These are phyloP conservation scores for Metschnikowia chrysomelidarum DNA, from an alignment of 805 yeast genomes.

Conservation along the genomic window DNA sequence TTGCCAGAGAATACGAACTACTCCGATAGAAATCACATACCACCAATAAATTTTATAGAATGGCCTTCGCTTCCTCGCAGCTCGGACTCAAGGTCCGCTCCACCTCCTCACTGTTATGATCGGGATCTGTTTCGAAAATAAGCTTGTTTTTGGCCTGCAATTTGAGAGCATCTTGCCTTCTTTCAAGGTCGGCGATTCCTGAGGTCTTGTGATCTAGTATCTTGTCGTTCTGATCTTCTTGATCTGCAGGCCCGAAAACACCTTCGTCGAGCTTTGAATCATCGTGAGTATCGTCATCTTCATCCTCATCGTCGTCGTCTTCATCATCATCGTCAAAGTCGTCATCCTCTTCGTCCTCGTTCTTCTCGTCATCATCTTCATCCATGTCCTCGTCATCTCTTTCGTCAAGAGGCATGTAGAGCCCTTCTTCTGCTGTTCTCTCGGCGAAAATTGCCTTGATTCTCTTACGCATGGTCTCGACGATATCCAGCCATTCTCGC, in stretches of 20 bases:
- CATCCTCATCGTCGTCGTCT: conserved; percentile 38
- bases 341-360: conserved; percentile 34
- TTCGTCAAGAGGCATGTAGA: conserved; percentile 12
- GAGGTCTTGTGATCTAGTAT: conserved; percentile 2
- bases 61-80: conserved; percentile 17
- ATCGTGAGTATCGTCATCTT: conserved; percentile 38
- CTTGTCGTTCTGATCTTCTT: neutral
- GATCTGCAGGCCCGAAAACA: conserved; percentile 9
- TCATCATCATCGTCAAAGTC: conserved; percentile 36
- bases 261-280: conserved; percentile 20
- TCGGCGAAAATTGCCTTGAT: conserved; percentile 30
- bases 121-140: conserved; percentile 2
- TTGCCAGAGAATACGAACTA: conserved; percentile 3
- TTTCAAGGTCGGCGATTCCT: conserved; percentile 1
- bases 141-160: conserved; percentile 1
- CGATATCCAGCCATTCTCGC: conserved; percentile 48
- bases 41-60: conserved; percentile 8
- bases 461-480: conserved; percentile 39
- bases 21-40: neutral
- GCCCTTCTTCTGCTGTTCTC: conserved; percentile 13
- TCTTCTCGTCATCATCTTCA: conserved; percentile 34
- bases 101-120: conserved; percentile 9
- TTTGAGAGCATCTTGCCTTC: conserved; percentile 5
- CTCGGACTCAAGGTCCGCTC: conserved; percentile 15
- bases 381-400: conserved; percentile 25